Conservation (phyloP, 306 rosid genomes). For the Quercus dentata region DNA sequence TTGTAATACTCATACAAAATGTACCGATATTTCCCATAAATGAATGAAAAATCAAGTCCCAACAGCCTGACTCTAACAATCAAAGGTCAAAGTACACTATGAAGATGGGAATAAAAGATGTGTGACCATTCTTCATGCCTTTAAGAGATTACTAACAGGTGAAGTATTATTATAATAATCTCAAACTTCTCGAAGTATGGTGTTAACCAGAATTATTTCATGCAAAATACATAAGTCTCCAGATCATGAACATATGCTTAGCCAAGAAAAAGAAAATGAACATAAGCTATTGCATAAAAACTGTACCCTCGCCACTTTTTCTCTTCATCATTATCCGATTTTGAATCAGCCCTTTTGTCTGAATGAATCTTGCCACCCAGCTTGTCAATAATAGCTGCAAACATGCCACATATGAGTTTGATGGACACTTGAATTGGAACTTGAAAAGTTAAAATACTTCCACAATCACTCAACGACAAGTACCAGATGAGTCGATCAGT, state of each 20-base stretch:
- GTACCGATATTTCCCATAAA: background rate
- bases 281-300: slow-evolving; percentile 10
- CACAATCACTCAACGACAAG: slow-evolving; percentile 4
- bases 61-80: background rate
- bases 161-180: background rate
- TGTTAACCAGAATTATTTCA: background rate
- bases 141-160: background rate
- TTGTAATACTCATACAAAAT: background rate
- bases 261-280: slow-evolving; percentile 4
- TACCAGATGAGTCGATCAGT: slow-evolving; percentile 97
- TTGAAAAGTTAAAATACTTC: background rate
- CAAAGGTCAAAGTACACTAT: too few species aligned
- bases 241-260: background rate
- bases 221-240: background rate
- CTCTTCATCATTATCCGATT: slow-evolving; percentile 73
- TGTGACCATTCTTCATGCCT: too few species aligned
- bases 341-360: slow-evolving; percentile 28
- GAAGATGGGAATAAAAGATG: too few species aligned
- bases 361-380: slow-evolving; percentile 50
- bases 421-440: background rate
- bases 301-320: slow-evolving; percentile 82
- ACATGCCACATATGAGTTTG: slow-evolving; percentile 6
- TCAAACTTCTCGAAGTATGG: background rate
- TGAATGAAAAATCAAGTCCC: background rate
- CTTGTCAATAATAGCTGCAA: slow-evolving; percentile 74